phyloP scores from a whole-genome alignment of 441 rosid genomes.

The Flueggea neowawraea region DNA sequence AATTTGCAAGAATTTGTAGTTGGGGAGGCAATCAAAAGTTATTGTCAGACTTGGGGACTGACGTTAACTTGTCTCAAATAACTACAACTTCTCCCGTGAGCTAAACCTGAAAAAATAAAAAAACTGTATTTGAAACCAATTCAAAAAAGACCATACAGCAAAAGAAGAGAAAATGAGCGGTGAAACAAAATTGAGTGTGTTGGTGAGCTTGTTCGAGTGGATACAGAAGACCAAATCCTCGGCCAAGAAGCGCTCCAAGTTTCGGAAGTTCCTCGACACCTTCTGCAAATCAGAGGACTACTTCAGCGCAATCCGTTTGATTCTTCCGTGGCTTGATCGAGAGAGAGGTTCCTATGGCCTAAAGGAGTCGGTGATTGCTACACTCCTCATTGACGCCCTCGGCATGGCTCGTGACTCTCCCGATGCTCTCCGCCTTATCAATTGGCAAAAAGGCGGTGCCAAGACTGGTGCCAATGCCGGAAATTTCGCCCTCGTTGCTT shows the following conservation, averaged over 20 bases:
- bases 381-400: slow-evolving; percentile 78
- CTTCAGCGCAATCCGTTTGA: slow-evolving; percentile 73
- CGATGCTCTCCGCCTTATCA: slow-evolving; percentile 81
- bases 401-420: slow-evolving; percentile 83
- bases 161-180: slow-evolving; percentile 35
- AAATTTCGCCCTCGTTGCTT: slow-evolving; percentile 75
- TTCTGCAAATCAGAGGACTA: slow-evolving; percentile 75
- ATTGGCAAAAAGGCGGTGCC: slow-evolving; percentile 96
- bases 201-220: slow-evolving; percentile 90
- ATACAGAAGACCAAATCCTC: slow-evolving; percentile 67
- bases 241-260: slow-evolving; percentile 78
- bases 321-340: slow-evolving; percentile 80
- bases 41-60: no score
- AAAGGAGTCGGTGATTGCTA: slow-evolving; percentile 86
- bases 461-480: slow-evolving; percentile 80
- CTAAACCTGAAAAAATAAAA: no score
- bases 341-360: slow-evolving; percentile 95
- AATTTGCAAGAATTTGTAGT: no score
- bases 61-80: no score
- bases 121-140: background rate
- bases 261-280: slow-evolving; percentile 88
- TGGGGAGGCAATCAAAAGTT: no score
- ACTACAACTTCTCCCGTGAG: no score
- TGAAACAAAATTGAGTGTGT: slow-evolving; percentile 59
- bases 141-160: background rate